Conservation (phyloP, 768 basidiomycete genomes). For the Mycena alexandri region DNA sequence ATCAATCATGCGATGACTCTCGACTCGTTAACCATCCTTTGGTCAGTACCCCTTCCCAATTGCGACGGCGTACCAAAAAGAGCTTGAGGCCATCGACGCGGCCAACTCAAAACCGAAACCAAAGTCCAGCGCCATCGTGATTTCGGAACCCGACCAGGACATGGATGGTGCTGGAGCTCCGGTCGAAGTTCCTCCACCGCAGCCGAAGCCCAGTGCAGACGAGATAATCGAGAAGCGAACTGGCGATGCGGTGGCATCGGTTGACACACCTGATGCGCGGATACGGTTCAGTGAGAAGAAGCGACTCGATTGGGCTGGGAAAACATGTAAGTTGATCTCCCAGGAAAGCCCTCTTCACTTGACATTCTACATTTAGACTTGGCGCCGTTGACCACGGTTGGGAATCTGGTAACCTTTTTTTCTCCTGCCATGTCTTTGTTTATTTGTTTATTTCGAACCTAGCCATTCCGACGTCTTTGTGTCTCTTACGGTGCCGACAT, state of each 20-base stretch:
- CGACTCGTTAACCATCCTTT: background rate
- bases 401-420: conserved; percentile 79
- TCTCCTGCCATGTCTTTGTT: background rate
- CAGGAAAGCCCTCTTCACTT: background rate
- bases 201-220: conserved; percentile 35
- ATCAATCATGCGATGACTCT: background rate
- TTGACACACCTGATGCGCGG: conserved; percentile 77
- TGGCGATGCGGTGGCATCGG: conserved; percentile 51
- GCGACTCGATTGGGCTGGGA: conserved; percentile 86
- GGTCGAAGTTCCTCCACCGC: conserved; percentile 1
- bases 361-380: conserved; percentile 45
- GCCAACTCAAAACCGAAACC: conserved; percentile 43
- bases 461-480: conserved; percentile 95
- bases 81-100: conserved; percentile 56
- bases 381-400: conserved; percentile 91
- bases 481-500: conserved; percentile 92
- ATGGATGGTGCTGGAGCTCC: conserved; percentile 40
- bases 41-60: conserved; percentile 75
- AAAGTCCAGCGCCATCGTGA: conserved; percentile 46
- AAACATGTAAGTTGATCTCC: conserved; percentile 74
- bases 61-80: conserved; percentile 70
- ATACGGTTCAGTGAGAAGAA: conserved; percentile 86
- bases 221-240: conserved; percentile 51
- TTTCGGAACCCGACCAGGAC: conserved; percentile 57
- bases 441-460: conserved; percentile 8